These are phyloP conservation scores for Rhododendron ovatum DNA, from an alignment of 148 eudicot genomes.

Conservation along the genomic window DNA sequence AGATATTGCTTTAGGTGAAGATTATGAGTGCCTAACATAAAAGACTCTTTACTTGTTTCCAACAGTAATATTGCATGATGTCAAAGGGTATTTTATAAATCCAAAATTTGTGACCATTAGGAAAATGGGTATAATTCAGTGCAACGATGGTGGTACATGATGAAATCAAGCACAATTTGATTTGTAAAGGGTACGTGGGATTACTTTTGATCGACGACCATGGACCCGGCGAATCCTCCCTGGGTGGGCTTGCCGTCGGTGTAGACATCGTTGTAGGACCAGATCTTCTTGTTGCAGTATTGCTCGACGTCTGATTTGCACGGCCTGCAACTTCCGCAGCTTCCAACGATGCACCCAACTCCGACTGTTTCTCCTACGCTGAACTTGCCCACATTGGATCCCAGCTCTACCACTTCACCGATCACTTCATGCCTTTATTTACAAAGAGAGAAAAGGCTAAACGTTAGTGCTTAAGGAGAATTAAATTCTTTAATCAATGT, in stretches of 20 bases:
- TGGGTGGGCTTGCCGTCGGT: conserved; percentile 89
- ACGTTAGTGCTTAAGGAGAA: background rate
- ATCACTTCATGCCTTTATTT: conserved; percentile 77
- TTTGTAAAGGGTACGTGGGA: background rate
- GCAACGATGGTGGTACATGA: background rate
- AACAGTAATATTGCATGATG: background rate
- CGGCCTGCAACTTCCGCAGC: conserved; percentile 61
- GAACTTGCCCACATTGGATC: conserved; percentile 52
- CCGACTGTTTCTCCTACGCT: conserved; percentile 64
- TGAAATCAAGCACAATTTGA: background rate
- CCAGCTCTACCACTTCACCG: conserved; percentile 58
- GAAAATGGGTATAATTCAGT: background rate
- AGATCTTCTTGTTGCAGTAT: conserved; percentile 84
- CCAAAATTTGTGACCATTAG: background rate
- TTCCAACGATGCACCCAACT: conserved; percentile 68
- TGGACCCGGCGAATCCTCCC: conserved; percentile 75
- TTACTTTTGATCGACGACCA: conserved; percentile 82
- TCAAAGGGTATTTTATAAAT: too few relatives aligned
- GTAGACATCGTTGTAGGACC: conserved; percentile 90
- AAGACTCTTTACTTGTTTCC: background rate
- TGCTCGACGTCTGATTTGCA: conserved; percentile 74
- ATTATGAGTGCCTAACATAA: background rate
- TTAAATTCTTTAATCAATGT: background rate
- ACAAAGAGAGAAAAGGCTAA: background rate
- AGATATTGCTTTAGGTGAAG: background rate